phyloP scores from a whole-genome alignment of 805 yeast species.

The Saccharomycopsis schoenii region DNA sequence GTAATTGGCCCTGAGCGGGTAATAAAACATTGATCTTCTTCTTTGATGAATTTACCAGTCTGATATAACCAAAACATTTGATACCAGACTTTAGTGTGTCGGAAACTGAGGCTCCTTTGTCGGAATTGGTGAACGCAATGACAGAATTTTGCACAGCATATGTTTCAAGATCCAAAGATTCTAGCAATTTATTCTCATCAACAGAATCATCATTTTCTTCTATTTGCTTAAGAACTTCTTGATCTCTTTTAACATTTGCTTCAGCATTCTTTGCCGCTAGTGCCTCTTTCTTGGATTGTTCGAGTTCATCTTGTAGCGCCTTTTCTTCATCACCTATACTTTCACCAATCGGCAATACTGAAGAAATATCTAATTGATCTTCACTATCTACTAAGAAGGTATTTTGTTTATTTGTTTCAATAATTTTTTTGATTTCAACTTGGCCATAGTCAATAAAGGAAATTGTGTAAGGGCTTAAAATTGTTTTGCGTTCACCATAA shows the following conservation, averaged over 20 bases:
- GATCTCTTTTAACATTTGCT: not conserved
- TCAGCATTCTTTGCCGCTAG: slow-evolving; percentile 24
- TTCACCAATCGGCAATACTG: slow-evolving; percentile 27
- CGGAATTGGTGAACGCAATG: slow-evolving; percentile 52
- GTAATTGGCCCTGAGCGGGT: slow-evolving; percentile 84
- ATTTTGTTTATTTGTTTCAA: slow-evolving; percentile 22
- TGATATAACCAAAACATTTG: slow-evolving; percentile 67
- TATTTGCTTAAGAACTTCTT: not conserved
- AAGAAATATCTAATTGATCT: slow-evolving; percentile 19
- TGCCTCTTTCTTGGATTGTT: slow-evolving; percentile 24
- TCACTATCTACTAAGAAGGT: not conserved
- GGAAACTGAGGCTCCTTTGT: slow-evolving; percentile 35
- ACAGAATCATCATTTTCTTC: slow-evolving; percentile 1
- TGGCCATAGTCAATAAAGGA: slow-evolving; percentile 53
- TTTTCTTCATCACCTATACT: slow-evolving; percentile 14
- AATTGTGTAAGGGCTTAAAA: slow-evolving; percentile 78
- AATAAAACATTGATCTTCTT: slow-evolving; percentile 59
- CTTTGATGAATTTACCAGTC: slow-evolving; percentile 66
- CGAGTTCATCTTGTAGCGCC: slow-evolving; percentile 11
- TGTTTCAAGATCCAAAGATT: slow-evolving; percentile 35
- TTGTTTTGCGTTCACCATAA: slow-evolving; percentile 60
- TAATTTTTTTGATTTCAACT: slow-evolving; percentile 53
- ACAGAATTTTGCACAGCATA: slow-evolving; percentile 65
- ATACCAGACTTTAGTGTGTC: slow-evolving; percentile 47
- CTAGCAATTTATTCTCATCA: slow-evolving; percentile 18